phyloP scores from a whole-genome alignment of 768 basidiomycete species.

The Boletellus sp. region DNA sequence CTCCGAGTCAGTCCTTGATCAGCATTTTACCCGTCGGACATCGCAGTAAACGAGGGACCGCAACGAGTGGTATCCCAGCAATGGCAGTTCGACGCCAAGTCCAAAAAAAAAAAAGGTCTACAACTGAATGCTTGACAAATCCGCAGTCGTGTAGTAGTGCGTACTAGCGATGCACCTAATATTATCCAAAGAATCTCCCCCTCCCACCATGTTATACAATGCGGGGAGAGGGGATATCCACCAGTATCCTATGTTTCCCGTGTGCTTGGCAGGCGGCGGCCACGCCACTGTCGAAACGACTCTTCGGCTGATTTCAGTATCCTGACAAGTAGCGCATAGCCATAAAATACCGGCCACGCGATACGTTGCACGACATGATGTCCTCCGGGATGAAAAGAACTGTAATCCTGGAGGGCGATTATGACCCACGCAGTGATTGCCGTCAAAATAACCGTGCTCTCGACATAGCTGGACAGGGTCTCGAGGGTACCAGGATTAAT shows the following conservation, averaged over 20 bases:
- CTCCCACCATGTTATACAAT: too few relatives aligned
- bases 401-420: constrained; percentile 44
- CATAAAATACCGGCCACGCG: constrained; percentile 20
- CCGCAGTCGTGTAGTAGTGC: too few relatives aligned
- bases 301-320: neutral
- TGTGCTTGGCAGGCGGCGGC: neutral
- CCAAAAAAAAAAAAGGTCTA: too few relatives aligned
- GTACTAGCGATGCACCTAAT: too few relatives aligned
- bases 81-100: too few relatives aligned
- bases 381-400: constrained; percentile 17
- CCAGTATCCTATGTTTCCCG: neutral
- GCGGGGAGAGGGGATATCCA: too few relatives aligned
- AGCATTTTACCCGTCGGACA: too few relatives aligned
- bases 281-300: neutral
- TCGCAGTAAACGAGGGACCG: too few relatives aligned
- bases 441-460: constrained; percentile 47
- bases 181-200: too few relatives aligned
- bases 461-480: constrained; percentile 38
- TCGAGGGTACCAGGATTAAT: constrained; percentile 25
- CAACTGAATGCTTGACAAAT: too few relatives aligned
- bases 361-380: constrained; percentile 7
- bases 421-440: constrained; percentile 53
- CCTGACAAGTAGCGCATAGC: neutral
- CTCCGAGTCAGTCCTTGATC: too few relatives aligned
- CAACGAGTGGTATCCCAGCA: too few relatives aligned